Percentiles rank a stretch among this genome's conserved stretches.
Conservation (phyloP, 2,329 filamentous ascomycete genomes). For the Periconia sp. region DNA sequence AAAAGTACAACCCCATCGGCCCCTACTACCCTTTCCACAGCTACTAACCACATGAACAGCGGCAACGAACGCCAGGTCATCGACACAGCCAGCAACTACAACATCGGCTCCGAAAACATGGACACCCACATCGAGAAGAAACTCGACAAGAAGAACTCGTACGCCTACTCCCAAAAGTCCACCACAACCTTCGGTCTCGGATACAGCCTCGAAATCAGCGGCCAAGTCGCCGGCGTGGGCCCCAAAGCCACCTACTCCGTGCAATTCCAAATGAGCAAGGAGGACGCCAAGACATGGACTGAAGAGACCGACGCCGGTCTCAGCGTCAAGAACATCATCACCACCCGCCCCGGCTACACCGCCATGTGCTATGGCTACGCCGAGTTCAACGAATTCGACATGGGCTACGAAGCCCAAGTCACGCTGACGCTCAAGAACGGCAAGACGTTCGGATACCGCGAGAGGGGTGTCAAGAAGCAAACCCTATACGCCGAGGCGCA, state of each 20-base stretch:
- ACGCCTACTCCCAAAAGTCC: slow-evolving; percentile 1
- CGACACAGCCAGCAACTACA: background rate
- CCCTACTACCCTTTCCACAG: too few species aligned
- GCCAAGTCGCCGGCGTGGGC: slow-evolving; percentile 5
- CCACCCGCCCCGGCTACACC: background rate
- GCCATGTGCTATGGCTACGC: slow-evolving; percentile 5
- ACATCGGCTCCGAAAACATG: background rate
- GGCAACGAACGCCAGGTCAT: background rate
- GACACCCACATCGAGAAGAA: background rate
- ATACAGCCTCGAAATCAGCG: slow-evolving; percentile 4
- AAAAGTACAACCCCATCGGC: background rate
- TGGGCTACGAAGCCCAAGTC: slow-evolving; percentile 3
- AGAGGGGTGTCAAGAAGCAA: slow-evolving; percentile 2
- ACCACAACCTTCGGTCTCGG: background rate
- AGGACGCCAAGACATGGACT: slow-evolving; percentile 1
- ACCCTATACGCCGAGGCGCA: background rate
- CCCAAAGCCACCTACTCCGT: background rate
- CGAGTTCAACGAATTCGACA: slow-evolving; percentile 1
- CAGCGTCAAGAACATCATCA: background rate
- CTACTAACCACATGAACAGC: slow-evolving; percentile 1
- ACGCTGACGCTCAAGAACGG: slow-evolving; percentile 2
- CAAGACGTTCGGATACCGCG: slow-evolving; percentile 1
- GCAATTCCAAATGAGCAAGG: background rate
- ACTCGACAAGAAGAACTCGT: background rate
- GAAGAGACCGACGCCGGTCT: background rate